Evolutionary conservation across 768 basidiomycete genomes (phyloP).

Genomic region (Amyloporia xantha): DNA sequence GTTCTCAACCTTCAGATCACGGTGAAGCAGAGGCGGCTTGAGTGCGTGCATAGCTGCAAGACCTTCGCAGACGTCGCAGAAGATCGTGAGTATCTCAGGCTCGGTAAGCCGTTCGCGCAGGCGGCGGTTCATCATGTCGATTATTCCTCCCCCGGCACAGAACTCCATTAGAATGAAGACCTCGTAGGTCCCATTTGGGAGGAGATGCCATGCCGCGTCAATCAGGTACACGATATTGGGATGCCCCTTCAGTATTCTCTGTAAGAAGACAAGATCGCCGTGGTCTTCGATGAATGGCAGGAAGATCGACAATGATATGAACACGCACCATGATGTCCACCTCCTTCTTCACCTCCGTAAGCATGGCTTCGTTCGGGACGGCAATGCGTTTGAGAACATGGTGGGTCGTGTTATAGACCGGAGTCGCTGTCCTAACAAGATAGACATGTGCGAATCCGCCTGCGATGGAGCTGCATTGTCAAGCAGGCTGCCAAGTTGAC

Average conservation of each 20-base stretch:
- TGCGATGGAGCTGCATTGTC: slow-evolving; percentile 27
- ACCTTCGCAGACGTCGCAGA: slow-evolving; percentile 95
- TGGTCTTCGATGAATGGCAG: slow-evolving; percentile 7
- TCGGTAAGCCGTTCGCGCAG: slow-evolving; percentile 92
- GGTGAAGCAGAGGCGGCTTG: slow-evolving; percentile 84
- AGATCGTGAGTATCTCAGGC: slow-evolving; percentile 94
- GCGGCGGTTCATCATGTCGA: slow-evolving; percentile 99
- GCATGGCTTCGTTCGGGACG: slow-evolving; percentile 82
- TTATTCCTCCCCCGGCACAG: slow-evolving; percentile 96
- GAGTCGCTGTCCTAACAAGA: slow-evolving; percentile 79
- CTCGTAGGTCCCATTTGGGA: slow-evolving; percentile 81
- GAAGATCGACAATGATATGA: background rate
- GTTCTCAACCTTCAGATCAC: slow-evolving; percentile 98
- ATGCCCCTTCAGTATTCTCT: slow-evolving; percentile 89
- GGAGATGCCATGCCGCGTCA: slow-evolving; percentile 86
- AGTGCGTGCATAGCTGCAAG: slow-evolving; percentile 96
- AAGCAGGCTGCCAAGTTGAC: background rate
- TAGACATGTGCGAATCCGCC: slow-evolving; percentile 99
- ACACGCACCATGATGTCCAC: slow-evolving; percentile 92
- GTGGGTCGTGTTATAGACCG: slow-evolving; percentile 85
- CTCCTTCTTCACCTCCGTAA: slow-evolving; percentile 93
- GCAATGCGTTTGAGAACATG: slow-evolving; percentile 98
- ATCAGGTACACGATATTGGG: slow-evolving; percentile 95
- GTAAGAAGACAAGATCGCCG: slow-evolving; percentile 21
- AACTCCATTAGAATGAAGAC: slow-evolving; percentile 99